Percentiles rank a stretch among this genome's conserved stretches.
Evolutionary conservation across 2,329 filamentous ascomycete species (phyloP).

Genomic region (Metarhizium sp.): DNA sequence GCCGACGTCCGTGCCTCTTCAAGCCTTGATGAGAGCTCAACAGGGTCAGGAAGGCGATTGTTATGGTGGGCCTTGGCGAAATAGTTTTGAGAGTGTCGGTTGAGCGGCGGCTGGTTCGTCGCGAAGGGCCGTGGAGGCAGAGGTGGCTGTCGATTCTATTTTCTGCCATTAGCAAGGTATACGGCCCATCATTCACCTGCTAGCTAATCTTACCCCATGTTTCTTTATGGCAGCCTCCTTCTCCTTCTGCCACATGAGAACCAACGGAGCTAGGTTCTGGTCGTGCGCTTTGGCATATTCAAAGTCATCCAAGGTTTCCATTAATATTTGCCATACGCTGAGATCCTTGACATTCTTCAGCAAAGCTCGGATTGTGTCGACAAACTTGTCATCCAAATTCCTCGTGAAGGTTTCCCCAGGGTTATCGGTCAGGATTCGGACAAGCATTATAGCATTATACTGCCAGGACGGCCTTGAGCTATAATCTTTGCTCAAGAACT

Average conservation of each 20-base stretch:
- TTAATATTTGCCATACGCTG: conserved; percentile 73
- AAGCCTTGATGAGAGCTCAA: conserved; percentile 72
- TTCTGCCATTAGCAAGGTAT: not conserved
- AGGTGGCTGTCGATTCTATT: conserved; percentile 14
- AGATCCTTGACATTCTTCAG: conserved; percentile 62
- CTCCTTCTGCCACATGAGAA: conserved; percentile 85
- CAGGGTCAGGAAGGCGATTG: conserved; percentile 51
- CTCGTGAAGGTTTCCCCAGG: conserved; percentile 85
- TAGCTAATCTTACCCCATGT: conserved; percentile 32
- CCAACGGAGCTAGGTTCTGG: conserved; percentile 58
- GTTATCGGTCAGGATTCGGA: conserved; percentile 87
- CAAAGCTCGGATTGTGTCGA: conserved; percentile 64
- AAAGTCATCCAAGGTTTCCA: conserved; percentile 77
- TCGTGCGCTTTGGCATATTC: conserved; percentile 65
- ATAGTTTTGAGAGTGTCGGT: conserved; percentile 44
- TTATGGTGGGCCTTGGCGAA: conserved; percentile 42
- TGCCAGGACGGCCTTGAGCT: conserved; percentile 59
- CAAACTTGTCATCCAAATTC: conserved; percentile 79
- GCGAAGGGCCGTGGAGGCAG: conserved; percentile 9
- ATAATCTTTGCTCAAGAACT: conserved; percentile 69
- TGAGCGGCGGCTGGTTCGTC: conserved; percentile 9
- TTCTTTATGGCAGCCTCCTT: conserved; percentile 55
- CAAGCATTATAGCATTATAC: conserved; percentile 94
- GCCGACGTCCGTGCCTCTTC: conserved; percentile 88
- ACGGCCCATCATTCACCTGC: not conserved